Conservation (phyloP, 371 early-diverging fungal genomes). For the Dichotomocladium elegans region DNA sequence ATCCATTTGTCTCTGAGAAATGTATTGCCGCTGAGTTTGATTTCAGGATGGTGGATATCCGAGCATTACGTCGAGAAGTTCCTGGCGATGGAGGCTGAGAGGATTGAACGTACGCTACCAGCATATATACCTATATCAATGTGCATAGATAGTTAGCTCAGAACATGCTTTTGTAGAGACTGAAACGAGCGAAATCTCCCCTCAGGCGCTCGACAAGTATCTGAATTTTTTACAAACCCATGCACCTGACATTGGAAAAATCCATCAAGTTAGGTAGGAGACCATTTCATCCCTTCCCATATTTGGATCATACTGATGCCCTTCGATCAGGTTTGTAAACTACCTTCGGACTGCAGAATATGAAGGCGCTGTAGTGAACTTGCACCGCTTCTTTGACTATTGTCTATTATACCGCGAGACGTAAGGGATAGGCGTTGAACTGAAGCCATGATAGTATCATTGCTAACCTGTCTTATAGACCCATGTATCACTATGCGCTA, state of each 20-base stretch:
- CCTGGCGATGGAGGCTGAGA: conserved; percentile 24
- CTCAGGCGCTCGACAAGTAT: conserved; percentile 20
- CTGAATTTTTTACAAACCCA: conserved; percentile 22
- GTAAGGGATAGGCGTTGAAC: too few species aligned
- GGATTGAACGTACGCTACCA: conserved; percentile 20
- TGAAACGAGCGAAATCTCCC: conserved; percentile 21
- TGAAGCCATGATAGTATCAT: too few species aligned
- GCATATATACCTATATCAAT: not conserved
- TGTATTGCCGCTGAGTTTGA: not conserved
- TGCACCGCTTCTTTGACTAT: conserved; percentile 30
- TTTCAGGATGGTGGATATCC: conserved; percentile 30
- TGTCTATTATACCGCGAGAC: conserved; percentile 24
- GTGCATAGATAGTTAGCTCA: not conserved
- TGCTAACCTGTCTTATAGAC: conserved; percentile 8
- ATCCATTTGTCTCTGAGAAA: not conserved
- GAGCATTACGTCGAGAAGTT: conserved; percentile 24
- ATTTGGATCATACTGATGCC: not conserved
- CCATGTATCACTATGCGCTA: conserved; percentile 33
- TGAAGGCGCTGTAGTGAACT: conserved; percentile 21
- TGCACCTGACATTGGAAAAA: conserved; percentile 18
- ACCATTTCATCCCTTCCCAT: not conserved
- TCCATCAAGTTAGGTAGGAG: conserved; percentile 27
- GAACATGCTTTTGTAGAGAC: conserved; percentile 11
- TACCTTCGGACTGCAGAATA: conserved; percentile 37
- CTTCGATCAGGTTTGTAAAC: conserved; percentile 23